phyloP scores from a whole-genome alignment of 371 early-diverging fungal species.

The Rhizopus delemar region DNA sequence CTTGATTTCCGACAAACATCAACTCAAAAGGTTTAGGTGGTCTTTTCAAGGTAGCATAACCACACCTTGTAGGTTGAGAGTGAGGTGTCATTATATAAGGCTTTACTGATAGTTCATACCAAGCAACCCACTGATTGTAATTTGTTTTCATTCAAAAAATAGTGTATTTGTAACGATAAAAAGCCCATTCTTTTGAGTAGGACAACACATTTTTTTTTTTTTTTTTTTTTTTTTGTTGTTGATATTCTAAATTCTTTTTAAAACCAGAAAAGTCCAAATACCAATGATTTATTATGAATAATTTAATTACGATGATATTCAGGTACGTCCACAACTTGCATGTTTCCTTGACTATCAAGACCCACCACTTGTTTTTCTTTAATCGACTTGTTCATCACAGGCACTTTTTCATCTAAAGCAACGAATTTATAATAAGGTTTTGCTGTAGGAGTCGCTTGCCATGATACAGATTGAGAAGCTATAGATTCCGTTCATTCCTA shows the following conservation, averaged over 20 bases:
- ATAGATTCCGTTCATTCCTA: neutral
- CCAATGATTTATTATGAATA: neutral
- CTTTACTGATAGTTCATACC: neutral
- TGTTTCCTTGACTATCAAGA: neutral
- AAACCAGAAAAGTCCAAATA: too few relatives aligned
- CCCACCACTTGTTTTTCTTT: constrained; percentile 2
- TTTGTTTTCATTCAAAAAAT: neutral
- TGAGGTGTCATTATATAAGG: constrained; percentile 1
- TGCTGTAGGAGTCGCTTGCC: neutral
- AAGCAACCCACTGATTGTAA: constrained; percentile 1
- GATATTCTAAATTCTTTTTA: too few relatives aligned
- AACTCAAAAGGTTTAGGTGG: neutral
- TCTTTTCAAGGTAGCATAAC: neutral
- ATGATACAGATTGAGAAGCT: neutral
- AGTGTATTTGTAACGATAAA: neutral
- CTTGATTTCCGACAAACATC: neutral
- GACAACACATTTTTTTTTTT: neutral
- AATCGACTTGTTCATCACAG: neutral
- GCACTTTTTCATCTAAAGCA: neutral
- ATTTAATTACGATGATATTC: neutral
- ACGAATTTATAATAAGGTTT: neutral
- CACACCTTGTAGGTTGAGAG: neutral
- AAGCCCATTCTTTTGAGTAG: neutral
- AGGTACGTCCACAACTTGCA: neutral
- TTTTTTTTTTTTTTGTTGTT: neutral